Conservation (phyloP, 805 yeast genomes). For the Saccharomycopsis amapae region DNA sequence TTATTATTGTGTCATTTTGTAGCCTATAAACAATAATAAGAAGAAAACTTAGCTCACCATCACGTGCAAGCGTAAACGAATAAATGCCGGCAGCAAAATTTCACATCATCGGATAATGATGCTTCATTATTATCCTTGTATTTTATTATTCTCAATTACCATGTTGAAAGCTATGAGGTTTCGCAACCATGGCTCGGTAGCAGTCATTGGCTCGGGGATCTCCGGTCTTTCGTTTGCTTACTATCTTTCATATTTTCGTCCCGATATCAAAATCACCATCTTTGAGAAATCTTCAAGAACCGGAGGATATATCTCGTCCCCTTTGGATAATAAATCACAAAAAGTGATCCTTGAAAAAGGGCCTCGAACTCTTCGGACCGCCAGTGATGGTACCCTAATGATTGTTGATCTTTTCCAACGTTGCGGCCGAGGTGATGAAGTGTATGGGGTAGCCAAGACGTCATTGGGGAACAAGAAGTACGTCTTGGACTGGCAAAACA, state of each 20-base stretch:
- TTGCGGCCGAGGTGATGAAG: conserved; percentile 40
- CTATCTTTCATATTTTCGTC: conserved; percentile 62
- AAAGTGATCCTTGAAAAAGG: conserved; percentile 61
- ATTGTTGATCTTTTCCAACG: conserved; percentile 50
- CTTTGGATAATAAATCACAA: conserved; percentile 26
- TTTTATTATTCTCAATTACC: too few species aligned
- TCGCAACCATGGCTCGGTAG: conserved; percentile 30
- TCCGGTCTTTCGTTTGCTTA: conserved; percentile 75
- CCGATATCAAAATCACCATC: conserved; percentile 61
- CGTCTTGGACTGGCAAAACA: conserved; percentile 37
- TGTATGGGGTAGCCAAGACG: conserved; percentile 50
- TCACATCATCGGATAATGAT: too few species aligned
- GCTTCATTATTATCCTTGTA: too few species aligned
- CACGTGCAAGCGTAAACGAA: too few species aligned
- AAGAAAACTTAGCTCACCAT: too few species aligned
- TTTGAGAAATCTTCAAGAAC: conserved; percentile 47
- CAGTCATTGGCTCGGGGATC: conserved; percentile 82
- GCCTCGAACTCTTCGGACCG: conserved; percentile 84
- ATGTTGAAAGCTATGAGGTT: not conserved
- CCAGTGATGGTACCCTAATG: conserved; percentile 67
- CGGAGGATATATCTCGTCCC: conserved; percentile 79
- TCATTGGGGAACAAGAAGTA: conserved; percentile 70
- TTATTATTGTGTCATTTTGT: too few species aligned
- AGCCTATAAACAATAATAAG: too few species aligned
- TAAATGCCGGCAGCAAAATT: too few species aligned